A percentile compares a stretch with the other conserved stretches of the same genome.
Conservation (phyloP, 768 basidiomycete species). For the Tricholoma sp. region DNA sequence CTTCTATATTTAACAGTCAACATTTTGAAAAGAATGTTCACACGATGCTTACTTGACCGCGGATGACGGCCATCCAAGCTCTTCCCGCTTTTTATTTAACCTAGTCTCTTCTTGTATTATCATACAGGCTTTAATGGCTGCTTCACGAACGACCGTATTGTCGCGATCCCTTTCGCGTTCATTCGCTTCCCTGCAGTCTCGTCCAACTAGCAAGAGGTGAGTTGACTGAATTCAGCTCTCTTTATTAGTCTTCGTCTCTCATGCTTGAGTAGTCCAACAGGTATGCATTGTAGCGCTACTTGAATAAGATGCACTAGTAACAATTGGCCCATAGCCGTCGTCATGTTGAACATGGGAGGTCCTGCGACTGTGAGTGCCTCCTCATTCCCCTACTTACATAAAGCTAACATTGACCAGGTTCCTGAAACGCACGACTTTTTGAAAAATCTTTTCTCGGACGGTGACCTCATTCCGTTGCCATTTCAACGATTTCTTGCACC, state of each 20-base stretch:
- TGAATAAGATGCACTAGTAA: slow-evolving; percentile 9
- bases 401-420: slow-evolving; percentile 47
- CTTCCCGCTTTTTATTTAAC: too few species aligned
- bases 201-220: slow-evolving; percentile 41
- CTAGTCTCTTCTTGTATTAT: slow-evolving; percentile 1
- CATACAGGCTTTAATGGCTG: slow-evolving; percentile 11
- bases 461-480: slow-evolving; percentile 93
- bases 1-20: too few species aligned
- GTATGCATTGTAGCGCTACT: slow-evolving; percentile 25
- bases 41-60: too few species aligned
- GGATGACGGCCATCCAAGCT: too few species aligned
- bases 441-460: slow-evolving; percentile 85
- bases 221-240: slow-evolving; percentile 5
- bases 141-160: slow-evolving; percentile 9
- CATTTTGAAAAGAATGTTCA: too few species aligned
- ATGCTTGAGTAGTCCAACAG: slow-evolving; percentile 50
- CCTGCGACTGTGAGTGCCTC: slow-evolving; percentile 71
- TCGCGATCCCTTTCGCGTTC: slow-evolving; percentile 30
- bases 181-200: slow-evolving; percentile 40
- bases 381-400: slow-evolving; percentile 3
- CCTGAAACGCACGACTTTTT: slow-evolving; percentile 92
- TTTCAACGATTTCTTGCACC: slow-evolving; percentile 88
- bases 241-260: neutral
- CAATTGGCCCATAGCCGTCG: slow-evolving; percentile 51
- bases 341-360: slow-evolving; percentile 99